Evolutionary conservation across 2,329 filamentous ascomycete genomes (phyloP).

Genomic region (Cytospora piceae): DNA sequence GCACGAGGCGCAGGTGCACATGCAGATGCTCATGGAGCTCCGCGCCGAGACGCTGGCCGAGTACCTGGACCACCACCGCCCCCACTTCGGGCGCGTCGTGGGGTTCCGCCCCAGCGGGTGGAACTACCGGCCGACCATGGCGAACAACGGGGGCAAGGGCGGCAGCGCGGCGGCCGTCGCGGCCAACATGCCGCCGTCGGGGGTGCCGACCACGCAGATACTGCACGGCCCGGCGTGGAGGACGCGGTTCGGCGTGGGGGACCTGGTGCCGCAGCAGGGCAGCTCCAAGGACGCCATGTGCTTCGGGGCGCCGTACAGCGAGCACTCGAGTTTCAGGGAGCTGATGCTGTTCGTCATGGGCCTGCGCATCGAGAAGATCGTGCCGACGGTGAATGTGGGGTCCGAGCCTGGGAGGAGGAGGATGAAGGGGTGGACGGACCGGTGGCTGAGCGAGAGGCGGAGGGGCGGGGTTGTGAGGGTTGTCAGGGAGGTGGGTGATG

Average conservation of each 20-base stretch:
- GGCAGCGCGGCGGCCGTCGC: conserved; percentile 55
- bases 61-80: conserved; percentile 79
- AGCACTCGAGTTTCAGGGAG: conserved; percentile 94
- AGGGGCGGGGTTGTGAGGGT: conserved; percentile 57
- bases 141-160: conserved; percentile 46
- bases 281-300: conserved; percentile 82
- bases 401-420: conserved; percentile 59
- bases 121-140: conserved; percentile 79
- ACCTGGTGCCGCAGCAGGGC: conserved; percentile 81
- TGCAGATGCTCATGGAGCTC: conserved; percentile 96
- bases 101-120: conserved; percentile 93
- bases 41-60: conserved; percentile 88
- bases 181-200: conserved; percentile 53
- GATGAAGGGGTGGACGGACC: conserved; percentile 69
- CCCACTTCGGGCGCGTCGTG: conserved; percentile 82
- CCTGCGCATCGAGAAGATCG: conserved; percentile 82
- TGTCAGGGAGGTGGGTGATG: conserved; percentile 45
- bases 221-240: conserved; percentile 72
- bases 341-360: conserved; percentile 91
- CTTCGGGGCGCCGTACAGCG: conserved; percentile 93
- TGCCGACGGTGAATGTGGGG: conserved; percentile 88
- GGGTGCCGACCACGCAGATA: conserved; percentile 54
- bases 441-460: conserved; percentile 63
- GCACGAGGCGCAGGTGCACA: conserved; percentile 88
- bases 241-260: conserved; percentile 69